These are phyloP conservation scores for Cyberlindnera mississippiensis DNA, from an alignment of 805 yeast species.

Conservation along the genomic window DNA sequence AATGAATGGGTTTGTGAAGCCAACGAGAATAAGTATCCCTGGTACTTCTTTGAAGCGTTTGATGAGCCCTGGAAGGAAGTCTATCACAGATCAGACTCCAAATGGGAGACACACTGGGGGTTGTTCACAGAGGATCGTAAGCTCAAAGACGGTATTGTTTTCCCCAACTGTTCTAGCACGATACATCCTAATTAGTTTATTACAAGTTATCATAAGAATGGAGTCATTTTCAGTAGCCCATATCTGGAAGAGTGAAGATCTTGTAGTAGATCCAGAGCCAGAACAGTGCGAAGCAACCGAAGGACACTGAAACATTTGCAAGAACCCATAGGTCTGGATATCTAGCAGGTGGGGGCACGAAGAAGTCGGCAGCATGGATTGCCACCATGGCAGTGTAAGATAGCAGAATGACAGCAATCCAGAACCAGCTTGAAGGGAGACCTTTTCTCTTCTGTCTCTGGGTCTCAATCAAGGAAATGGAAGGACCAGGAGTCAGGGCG, in stretches of 20 bases:
- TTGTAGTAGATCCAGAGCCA: slow-evolving; percentile 81
- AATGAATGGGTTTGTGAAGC: slow-evolving; percentile 49
- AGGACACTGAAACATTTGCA: slow-evolving; percentile 67
- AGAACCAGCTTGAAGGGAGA: slow-evolving; percentile 46
- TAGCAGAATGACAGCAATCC: slow-evolving; percentile 46
- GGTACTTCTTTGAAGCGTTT: slow-evolving; percentile 67
- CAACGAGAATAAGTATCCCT: slow-evolving; percentile 35
- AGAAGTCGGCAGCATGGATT: slow-evolving; percentile 52
- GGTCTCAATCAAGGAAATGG: slow-evolving; percentile 31
- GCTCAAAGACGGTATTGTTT: slow-evolving; percentile 38
- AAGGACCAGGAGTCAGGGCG: slow-evolving; percentile 42
- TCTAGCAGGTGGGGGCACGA: slow-evolving; percentile 46
- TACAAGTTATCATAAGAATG: neutral
- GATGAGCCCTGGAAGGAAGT: slow-evolving; percentile 68
- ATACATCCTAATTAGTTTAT: neutral
- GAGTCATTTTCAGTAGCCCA: slow-evolving; percentile 4
- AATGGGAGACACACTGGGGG: slow-evolving; percentile 76
- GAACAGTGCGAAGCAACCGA: slow-evolving; percentile 67
- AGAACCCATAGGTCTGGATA: slow-evolving; percentile 89
- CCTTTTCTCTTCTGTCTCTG: slow-evolving; percentile 36
- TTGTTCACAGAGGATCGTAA: slow-evolving; percentile 47
- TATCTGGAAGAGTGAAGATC: slow-evolving; percentile 33
- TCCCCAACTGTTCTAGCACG: slow-evolving; percentile 31
- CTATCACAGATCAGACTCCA: slow-evolving; percentile 42
- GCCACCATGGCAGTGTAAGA: slow-evolving; percentile 49